phyloP scores from a whole-genome alignment of 1,284 basidiomycete species.

The Lignosus rhinocerotis region DNA sequence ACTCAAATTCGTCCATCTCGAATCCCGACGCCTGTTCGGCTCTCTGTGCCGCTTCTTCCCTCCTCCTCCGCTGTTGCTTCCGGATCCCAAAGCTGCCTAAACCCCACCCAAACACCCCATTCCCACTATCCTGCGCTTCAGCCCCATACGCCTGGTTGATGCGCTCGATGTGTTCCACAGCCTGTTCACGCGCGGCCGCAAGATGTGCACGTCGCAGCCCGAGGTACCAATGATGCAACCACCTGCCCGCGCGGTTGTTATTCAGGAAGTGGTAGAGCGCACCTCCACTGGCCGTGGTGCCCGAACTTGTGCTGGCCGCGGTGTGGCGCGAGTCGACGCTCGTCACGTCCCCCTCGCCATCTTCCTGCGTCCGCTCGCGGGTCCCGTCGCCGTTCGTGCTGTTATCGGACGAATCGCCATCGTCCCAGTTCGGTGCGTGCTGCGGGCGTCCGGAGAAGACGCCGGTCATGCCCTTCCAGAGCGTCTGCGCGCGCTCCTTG shows the following conservation, averaged over 20 bases:
- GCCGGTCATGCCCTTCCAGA: conserved; percentile 55
- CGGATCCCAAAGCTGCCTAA: conserved; percentile 70
- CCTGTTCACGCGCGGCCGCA: conserved; percentile 65
- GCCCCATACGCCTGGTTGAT: conserved; percentile 56
- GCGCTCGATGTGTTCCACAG: conserved; percentile 60
- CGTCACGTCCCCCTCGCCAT: background rate
- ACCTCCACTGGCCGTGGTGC: conserved; percentile 4
- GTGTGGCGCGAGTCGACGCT: conserved; percentile 15
- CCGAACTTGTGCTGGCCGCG: conserved; percentile 9
- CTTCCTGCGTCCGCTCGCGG: background rate
- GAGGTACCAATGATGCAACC: conserved; percentile 54
- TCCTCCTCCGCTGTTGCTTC: conserved; percentile 13
- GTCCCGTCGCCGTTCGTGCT: background rate
- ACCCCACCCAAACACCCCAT: conserved; percentile 58
- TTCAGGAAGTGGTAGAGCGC: conserved; percentile 18
- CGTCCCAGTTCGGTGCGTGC: background rate
- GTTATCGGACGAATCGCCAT: conserved; percentile 15
- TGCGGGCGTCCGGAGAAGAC: conserved; percentile 20
- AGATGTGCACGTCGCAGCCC: conserved; percentile 64
- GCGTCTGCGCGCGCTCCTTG: conserved; percentile 48
- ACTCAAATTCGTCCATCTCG: conserved; percentile 20
- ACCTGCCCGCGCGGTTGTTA: conserved; percentile 23
- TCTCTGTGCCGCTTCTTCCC: conserved; percentile 30
- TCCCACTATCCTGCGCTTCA: conserved; percentile 33
- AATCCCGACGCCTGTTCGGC: conserved; percentile 18